phyloP scores from a whole-genome alignment of 169 alveolate species.

The Fabrea salina region DNA sequence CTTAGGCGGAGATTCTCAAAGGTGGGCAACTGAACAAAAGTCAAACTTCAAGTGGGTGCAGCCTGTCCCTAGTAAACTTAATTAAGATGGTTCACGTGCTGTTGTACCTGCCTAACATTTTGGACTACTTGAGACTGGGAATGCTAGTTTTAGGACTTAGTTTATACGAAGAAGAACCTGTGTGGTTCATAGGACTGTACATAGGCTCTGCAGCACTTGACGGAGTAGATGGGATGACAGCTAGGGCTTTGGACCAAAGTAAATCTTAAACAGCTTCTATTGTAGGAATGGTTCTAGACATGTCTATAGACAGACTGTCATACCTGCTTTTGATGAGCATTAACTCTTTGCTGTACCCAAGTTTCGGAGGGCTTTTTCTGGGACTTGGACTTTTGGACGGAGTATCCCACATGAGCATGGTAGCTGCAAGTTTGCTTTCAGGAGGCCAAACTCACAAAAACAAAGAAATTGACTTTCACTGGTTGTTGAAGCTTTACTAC shows the following conservation, averaged over 20 bases:
- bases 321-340: not conserved
- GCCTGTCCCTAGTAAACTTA: conserved; percentile 30
- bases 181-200: not conserved
- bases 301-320: conserved; percentile 18
- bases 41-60: conserved; percentile 8
- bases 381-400: not conserved
- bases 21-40: conserved; percentile 27
- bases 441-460: conserved; percentile 9
- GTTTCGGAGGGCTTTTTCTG: not conserved
- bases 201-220: conserved; percentile 3
- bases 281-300: conserved; percentile 25
- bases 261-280: conserved; percentile 2
- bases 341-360: not conserved
- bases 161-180: not conserved
- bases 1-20: conserved; percentile 4
- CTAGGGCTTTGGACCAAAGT: conserved; percentile 1
- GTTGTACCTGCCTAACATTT: not conserved
- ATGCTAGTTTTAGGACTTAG: not conserved
- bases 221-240: conserved; percentile 30
- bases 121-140: not conserved
- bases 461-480: not conserved
- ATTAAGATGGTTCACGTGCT: conserved; percentile 24
- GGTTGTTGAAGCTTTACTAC: conserved; percentile 21
- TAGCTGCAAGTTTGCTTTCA: not conserved
- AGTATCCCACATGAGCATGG: conserved; percentile 2